Base-by-base conservation (phyloP, 2,329 filamentous ascomycete species). In the Knoxdaviesia capensis region DNA sequence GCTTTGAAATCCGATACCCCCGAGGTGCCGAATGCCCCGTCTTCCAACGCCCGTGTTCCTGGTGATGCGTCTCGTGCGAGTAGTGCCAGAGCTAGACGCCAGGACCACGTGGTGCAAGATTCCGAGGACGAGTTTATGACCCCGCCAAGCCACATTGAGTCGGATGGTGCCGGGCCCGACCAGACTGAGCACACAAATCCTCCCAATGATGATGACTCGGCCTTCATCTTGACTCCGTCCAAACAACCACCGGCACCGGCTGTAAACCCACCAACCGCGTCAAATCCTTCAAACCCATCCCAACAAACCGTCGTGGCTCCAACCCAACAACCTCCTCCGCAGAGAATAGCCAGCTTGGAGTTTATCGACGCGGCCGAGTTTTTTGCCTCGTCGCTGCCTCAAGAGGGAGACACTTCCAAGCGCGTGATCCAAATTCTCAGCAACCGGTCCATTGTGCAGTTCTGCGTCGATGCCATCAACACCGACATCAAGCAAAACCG, bases 61-160 rank as follows among this genome's bases (percentile, higher is more conserved):
- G 20, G 20, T 20, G 20, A 20, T 20, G 20, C 20, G 20, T 20
- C 20, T 20, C 20, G 20, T 20, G 20, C 20, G 20, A 20, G 20
- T 20, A 20, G 20, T 20, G 3, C 20, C 20, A 20, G 20, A 20
- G 20, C 20, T 20, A 20, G 20, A 20, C 20, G 20, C 20, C 20
- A 20, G 20, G 20, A 20, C 31, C 55, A 59, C 33, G 53, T 71
- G 6, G 65, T 74, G 36, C 60, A 66, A 41, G 71, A 75, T 48
- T 75, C 71, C 0, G 71, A 74, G 38, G 70, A 74, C 37, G 69
- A 74, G 37, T 66, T 64, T 36, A 49, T 66, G 5, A 63, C 62
- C 5, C 60, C 65, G 8, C 58, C 55, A 6, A 55, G 54, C 7
- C 55, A 53, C 34, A 53, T 66, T 50, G 45, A 52, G 43, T 50